These are phyloP conservation scores for Saccharomyces hybrid DNA, from an alignment of 1,139 yeast genomes.

Conservation along the genomic window DNA sequence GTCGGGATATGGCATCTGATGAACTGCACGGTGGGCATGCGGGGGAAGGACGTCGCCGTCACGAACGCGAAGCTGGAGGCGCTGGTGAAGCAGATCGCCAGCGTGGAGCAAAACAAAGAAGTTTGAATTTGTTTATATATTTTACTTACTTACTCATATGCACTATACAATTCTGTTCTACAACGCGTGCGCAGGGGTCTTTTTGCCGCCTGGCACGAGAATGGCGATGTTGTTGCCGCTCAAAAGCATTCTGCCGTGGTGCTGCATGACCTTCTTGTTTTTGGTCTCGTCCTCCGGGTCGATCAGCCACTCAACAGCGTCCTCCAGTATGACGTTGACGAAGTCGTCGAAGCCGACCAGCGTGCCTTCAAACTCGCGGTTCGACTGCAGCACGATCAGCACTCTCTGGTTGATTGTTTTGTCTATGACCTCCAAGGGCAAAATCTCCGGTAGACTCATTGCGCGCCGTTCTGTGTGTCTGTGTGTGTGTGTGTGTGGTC, in stretches of 20 bases:
- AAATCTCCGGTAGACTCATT: conserved; percentile 15
- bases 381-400: conserved; percentile 68
- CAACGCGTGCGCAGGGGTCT: background rate
- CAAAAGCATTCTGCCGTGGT: conserved; percentile 53
- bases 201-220: conserved; percentile 49
- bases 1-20: conserved; percentile 29
- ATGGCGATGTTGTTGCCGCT: conserved; percentile 87
- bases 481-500: background rate
- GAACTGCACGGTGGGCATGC: conserved; percentile 29
- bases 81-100: conserved; percentile 8
- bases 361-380: conserved; percentile 76
- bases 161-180: background rate
- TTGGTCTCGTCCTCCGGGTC: conserved; percentile 33
- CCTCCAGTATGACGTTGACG: conserved; percentile 83
- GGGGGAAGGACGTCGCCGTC: conserved; percentile 24
- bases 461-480: background rate
- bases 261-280: conserved; percentile 37
- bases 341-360: conserved; percentile 91
- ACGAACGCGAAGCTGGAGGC: conserved; percentile 23
- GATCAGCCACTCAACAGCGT: conserved; percentile 52
- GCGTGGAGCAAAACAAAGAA: background rate
- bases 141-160: background rate
- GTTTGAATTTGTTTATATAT: background rate
- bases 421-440: conserved; percentile 84
- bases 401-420: conserved; percentile 75